A percentile compares a stretch with the other conserved stretches of the same genome.
phyloP scores from a whole-genome alignment of 2,329 filamentous ascomycete species.

The Penicillium sp. region DNA sequence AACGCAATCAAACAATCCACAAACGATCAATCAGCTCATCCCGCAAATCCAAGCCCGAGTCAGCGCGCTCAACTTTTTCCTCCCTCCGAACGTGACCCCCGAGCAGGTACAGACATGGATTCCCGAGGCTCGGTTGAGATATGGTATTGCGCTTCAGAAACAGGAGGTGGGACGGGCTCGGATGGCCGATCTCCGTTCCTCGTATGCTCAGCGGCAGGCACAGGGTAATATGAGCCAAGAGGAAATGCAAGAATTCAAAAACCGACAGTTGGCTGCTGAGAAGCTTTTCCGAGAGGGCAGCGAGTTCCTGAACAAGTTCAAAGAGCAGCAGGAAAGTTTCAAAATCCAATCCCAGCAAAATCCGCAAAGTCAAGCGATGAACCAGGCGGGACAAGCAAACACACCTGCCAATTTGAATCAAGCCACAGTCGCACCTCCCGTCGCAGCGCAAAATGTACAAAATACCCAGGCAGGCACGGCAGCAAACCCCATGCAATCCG shows the following conservation, averaged over 20 bases:
- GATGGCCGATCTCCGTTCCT: conserved; percentile 42
- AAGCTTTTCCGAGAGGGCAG: conserved; percentile 46
- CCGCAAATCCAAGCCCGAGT: conserved; percentile 50
- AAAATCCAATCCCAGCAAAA: conserved; percentile 37
- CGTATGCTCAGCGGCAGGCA: conserved; percentile 39
- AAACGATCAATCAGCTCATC: conserved; percentile 43
- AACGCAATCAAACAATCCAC: conserved; percentile 38
- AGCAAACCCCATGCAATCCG: conserved; percentile 32
- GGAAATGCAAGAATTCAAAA: conserved; percentile 46
- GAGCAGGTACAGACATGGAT: conserved; percentile 48
- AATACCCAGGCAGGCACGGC: conserved; percentile 26
- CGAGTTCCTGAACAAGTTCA: conserved; percentile 49
- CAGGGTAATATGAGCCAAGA: conserved; percentile 43
- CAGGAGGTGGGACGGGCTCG: conserved; percentile 49
- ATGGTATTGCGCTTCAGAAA: conserved; percentile 50
- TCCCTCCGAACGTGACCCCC: conserved; percentile 46
- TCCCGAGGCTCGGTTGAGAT: conserved; percentile 47
- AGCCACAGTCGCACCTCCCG: conserved; percentile 17
- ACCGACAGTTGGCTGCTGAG: conserved; percentile 41
- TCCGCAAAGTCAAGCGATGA: conserved; percentile 22
- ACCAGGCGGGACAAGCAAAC: conserved; percentile 22
- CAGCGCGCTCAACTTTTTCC: conserved; percentile 44
- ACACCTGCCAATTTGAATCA: conserved; percentile 19
- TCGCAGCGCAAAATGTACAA: conserved; percentile 20
- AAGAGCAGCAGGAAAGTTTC: conserved; percentile 49